phyloP scores from a whole-genome alignment of 2,329 filamentous ascomycete species.

The Aureobasidium lini region DNA sequence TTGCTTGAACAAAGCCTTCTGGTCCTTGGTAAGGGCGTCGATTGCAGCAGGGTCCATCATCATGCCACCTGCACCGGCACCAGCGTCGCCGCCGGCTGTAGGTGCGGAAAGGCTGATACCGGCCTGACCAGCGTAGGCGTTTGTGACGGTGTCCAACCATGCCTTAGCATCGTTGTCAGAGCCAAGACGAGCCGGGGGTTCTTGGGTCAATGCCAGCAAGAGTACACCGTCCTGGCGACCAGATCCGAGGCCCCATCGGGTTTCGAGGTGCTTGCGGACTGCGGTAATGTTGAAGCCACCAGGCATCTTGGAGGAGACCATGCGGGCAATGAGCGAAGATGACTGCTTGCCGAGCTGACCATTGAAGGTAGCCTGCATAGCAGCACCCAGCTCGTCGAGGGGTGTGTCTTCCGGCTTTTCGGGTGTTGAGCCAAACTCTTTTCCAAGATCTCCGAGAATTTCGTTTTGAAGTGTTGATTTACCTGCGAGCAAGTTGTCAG shows the following conservation, averaged over 20 bases:
- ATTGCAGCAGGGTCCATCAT: constrained; percentile 99
- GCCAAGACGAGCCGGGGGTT: constrained; percentile 79
- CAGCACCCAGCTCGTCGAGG: constrained; percentile 84
- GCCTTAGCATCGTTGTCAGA: constrained; percentile 87
- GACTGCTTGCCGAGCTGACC: constrained; percentile 97
- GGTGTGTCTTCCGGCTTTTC: constrained; percentile 98
- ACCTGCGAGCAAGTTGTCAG: constrained; percentile 44
- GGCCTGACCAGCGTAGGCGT: constrained; percentile 79
- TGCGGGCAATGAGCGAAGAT: constrained; percentile 79
- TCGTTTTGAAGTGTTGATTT: constrained; percentile 99
- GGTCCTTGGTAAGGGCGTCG: constrained; percentile 94
- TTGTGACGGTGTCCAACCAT: constrained; percentile 78
- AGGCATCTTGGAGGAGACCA: constrained; percentile 99
- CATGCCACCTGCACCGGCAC: constrained; percentile 74
- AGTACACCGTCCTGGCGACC: constrained; percentile 89
- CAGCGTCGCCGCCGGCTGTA: constrained; percentile 61
- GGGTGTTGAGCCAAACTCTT: constrained; percentile 95
- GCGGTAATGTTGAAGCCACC: constrained; percentile 98
- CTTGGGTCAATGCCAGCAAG: constrained; percentile 83
- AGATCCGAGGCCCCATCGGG: constrained; percentile 77
- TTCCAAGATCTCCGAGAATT: constrained; percentile 93
- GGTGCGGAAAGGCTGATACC: constrained; percentile 78
- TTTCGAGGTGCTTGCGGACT: constrained; percentile 90
- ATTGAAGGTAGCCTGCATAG: constrained; percentile 98
- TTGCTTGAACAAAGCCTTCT: constrained; percentile 93